Evolutionary conservation across 108 stramenopile species (phyloP).

Genomic region (Asterionellopsis glacialis): DNA sequence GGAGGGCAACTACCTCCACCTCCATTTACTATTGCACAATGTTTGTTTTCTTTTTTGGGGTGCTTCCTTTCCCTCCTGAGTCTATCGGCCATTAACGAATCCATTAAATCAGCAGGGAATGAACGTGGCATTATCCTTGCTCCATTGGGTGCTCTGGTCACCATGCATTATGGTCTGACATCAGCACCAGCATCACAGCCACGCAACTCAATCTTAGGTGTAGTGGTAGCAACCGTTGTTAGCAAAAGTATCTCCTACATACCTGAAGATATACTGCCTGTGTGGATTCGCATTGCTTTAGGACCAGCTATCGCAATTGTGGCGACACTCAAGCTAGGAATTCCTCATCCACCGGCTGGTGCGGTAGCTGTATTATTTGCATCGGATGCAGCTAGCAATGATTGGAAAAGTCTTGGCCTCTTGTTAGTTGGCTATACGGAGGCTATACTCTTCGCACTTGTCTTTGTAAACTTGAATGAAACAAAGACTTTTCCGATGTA

Average conservation of each 20-base stretch:
- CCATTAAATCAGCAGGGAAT: background rate
- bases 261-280: background rate
- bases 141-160: slow-evolving; percentile 52
- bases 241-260: background rate
- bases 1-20: slow-evolving; percentile 30
- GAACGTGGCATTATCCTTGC: slow-evolving; percentile 4
- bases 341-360: slow-evolving; percentile 49
- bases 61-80: slow-evolving; percentile 23
- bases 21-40: slow-evolving; percentile 23
- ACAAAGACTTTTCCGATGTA: slow-evolving; percentile 56
- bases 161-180: slow-evolving; percentile 47
- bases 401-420: slow-evolving; percentile 19
- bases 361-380: slow-evolving; percentile 21
- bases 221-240: slow-evolving; percentile 23
- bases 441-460: slow-evolving; percentile 29
- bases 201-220: slow-evolving; percentile 36
- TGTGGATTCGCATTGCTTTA: background rate
- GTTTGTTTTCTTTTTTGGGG: slow-evolving; percentile 20
- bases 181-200: slow-evolving; percentile 60
- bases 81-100: slow-evolving; percentile 5
- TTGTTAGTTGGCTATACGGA: slow-evolving; percentile 14
- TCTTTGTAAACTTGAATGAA: slow-evolving; percentile 46
- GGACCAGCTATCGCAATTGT: slow-evolving; percentile 17
- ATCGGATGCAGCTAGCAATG: background rate
- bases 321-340: slow-evolving; percentile 36